Base-by-base conservation (phyloP, 75 land plant genomes). In the Pinus tabuliformis region DNA sequence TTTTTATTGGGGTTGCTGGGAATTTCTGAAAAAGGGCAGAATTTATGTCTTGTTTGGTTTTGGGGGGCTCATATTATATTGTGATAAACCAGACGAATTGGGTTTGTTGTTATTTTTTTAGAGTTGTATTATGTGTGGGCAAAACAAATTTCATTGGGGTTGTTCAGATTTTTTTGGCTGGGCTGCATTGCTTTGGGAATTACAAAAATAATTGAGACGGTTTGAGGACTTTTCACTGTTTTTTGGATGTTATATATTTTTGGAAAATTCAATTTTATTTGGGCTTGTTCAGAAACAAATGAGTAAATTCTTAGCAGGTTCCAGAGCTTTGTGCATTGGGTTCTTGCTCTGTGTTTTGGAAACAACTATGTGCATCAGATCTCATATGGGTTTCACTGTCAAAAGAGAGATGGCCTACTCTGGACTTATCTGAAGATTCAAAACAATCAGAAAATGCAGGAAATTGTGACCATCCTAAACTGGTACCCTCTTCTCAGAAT, bases 281-380 rank as follows among this genome's bases (percentile, higher is more conserved):
- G 13, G 20, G 33, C 58, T 54, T 73, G 37, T 3, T 58, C 28
- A 22, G 54, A 60, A 60, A 66, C 71, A 60, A 66, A 75, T 16
- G 39, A 26, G 58, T 17, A 2, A 56, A 28, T 2, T 66, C 45
- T 66, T 39, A 36, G 57, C 56, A 89, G 91, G 88, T 66, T 18
- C 17, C 78, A 14, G 91, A 89, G 64, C 57, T 89, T 3, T 89
- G 91, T 66, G 60, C 89, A 2, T 73, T 89, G 73, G 89, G 87
- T 1, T 56, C 82, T 33, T 87, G 86, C 21, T 89, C 89, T 7
- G 70, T 80, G 71, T 87, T 81, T 57, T 89, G 89, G 89, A 77
- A 83, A 21, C 76, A 77, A 1, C 36, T 89, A 3, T 89, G 91
- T 70, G 70, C 70, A 24, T 84, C 89, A 11, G 89, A 89, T 77